A percentile compares a stretch with the other conserved stretches of the same genome.
Conservation (phyloP, 768 basidiomycete species). For the Leucosporidium yakuticum region DNA sequence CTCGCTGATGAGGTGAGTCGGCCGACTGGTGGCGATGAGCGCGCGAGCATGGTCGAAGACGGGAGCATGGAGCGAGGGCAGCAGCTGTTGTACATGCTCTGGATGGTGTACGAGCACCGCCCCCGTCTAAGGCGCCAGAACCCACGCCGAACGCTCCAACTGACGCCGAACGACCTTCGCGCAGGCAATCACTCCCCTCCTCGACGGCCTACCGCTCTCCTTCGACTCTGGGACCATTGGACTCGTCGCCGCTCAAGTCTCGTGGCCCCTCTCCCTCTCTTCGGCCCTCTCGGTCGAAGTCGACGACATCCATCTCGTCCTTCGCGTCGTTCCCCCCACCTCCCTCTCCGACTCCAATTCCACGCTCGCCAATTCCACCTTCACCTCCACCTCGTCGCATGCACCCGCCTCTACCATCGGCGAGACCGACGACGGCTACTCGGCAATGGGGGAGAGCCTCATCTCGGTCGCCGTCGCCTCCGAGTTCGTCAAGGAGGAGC, state of each 20-base stretch:
- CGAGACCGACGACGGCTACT: conserved; percentile 31
- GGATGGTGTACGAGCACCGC: neutral
- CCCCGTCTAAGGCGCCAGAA: too few species aligned
- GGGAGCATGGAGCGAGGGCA: neutral
- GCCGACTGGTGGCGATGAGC: neutral
- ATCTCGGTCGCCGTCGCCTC: conserved; percentile 64
- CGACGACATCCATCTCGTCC: conserved; percentile 38
- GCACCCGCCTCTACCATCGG: neutral
- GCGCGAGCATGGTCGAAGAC: neutral
- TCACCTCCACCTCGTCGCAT: conserved; percentile 7
- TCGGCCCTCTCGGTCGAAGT: conserved; percentile 39
- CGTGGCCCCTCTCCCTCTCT: conserved; percentile 45
- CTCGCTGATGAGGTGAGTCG: conserved; percentile 64
- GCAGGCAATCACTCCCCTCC: conserved; percentile 24
- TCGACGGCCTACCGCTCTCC: conserved; percentile 53
- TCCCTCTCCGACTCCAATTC: conserved; percentile 64
- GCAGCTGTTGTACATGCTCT: neutral
- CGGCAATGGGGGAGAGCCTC: conserved; percentile 43
- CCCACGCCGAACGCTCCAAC: neutral
- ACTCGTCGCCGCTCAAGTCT: conserved; percentile 68
- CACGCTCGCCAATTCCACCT: conserved; percentile 60
- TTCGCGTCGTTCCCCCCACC: conserved; percentile 59
- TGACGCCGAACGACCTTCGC: neutral
- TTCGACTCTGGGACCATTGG: conserved; percentile 74
- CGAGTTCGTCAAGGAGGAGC: conserved; percentile 76